Evolutionary conservation across 495 filamentous ascomycete species (phyloP).

Genomic region (Amphirosellinia nigrospora): DNA sequence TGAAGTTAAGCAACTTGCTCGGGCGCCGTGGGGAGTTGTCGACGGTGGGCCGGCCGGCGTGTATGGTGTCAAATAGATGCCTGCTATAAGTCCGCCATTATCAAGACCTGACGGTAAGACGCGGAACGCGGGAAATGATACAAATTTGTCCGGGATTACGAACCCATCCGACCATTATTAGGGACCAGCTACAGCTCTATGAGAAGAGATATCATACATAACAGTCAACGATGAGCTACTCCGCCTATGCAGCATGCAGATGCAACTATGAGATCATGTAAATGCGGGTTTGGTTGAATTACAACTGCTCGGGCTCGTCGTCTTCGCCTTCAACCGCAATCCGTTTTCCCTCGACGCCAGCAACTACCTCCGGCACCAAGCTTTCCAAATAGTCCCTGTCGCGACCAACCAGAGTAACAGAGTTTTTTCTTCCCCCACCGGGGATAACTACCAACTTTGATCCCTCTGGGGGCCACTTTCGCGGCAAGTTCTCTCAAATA

Average conservation of each 20-base stretch:
- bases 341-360: slow-evolving; percentile 53
- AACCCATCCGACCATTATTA: background rate
- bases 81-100: background rate
- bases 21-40: background rate
- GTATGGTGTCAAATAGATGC: background rate
- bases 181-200: background rate
- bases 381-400: slow-evolving; percentile 57
- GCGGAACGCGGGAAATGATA: background rate
- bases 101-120: no score
- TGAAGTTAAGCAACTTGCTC: background rate
- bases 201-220: background rate
- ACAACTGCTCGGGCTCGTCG: slow-evolving; percentile 36
- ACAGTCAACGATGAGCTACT: background rate
- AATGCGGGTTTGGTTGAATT: background rate
- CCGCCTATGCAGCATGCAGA: background rate
- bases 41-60: background rate
- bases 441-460: slow-evolving; percentile 98
- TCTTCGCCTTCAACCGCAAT: slow-evolving; percentile 54
- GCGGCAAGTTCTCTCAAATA: slow-evolving; percentile 81
- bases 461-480: slow-evolving; percentile 69
- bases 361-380: slow-evolving; percentile 55
- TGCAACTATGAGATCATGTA: slow-evolving; percentile 4
- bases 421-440: slow-evolving; percentile 87
- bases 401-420: slow-evolving; percentile 86
- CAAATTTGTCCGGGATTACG: background rate